Evolutionary conservation across 495 filamentous ascomycete genomes (phyloP).

Genomic region (Podospora didyma): DNA sequence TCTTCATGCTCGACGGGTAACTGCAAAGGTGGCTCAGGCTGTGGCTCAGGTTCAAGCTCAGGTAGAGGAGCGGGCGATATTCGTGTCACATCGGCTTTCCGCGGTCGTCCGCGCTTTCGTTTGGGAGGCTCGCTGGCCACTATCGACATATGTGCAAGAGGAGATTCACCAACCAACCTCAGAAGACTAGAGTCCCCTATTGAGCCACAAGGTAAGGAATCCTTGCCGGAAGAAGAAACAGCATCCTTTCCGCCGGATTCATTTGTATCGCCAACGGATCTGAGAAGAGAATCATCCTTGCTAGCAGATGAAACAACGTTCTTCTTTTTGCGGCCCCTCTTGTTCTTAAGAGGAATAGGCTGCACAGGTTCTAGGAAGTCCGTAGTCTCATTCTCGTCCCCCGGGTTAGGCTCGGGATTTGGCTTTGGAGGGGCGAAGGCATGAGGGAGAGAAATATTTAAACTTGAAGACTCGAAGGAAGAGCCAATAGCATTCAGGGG

Average conservation of each 20-base stretch:
- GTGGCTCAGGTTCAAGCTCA: not conserved
- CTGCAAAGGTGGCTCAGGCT: too few species aligned
- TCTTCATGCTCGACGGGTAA: not conserved
- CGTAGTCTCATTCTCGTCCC: not conserved
- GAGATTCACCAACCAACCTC: not conserved
- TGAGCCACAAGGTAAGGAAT: too few species aligned
- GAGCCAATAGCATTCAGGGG: too few species aligned
- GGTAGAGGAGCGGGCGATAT: not conserved
- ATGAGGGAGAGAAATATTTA: not conserved
- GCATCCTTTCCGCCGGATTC: too few species aligned
- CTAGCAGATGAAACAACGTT: not conserved
- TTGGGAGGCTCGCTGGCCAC: not conserved
- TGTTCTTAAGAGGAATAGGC: slow-evolving; percentile 6
- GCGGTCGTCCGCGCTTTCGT: slow-evolving; percentile 5
- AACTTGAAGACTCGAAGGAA: too few species aligned
- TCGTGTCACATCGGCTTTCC: slow-evolving; percentile 1
- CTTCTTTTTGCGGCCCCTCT: slow-evolving; percentile 20
- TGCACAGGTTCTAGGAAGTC: not conserved
- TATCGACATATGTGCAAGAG: not conserved
- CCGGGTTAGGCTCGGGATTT: not conserved
- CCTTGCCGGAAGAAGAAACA: too few species aligned
- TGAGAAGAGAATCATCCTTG: not conserved
- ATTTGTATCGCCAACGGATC: not conserved
- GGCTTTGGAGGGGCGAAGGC: not conserved
- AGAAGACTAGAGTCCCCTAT: too few species aligned